Conservation (phyloP, 108 stramenopile genomes). For the Nitzschia putrida region DNA sequence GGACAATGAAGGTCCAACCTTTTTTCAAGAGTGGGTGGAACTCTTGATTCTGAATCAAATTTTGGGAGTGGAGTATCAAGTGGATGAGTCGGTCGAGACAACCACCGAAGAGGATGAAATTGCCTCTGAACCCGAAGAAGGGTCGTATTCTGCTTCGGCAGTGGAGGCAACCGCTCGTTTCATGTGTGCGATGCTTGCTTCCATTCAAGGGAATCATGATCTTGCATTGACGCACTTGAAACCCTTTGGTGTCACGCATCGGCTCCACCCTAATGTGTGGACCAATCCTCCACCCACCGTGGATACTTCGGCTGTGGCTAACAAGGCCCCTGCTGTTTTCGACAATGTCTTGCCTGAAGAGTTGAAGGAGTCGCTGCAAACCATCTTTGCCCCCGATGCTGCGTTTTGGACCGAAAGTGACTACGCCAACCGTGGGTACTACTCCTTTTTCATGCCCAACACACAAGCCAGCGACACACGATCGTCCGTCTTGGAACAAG, state of each 20-base stretch:
- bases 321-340: slow-evolving; percentile 28
- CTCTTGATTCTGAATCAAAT: slow-evolving; percentile 71
- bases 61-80: slow-evolving; percentile 58
- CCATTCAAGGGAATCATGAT: slow-evolving; percentile 62
- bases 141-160: slow-evolving; percentile 49
- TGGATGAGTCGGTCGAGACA: slow-evolving; percentile 38
- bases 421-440: slow-evolving; percentile 76
- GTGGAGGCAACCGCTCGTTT: slow-evolving; percentile 79
- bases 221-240: slow-evolving; percentile 51
- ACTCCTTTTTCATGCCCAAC: slow-evolving; percentile 72
- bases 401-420: slow-evolving; percentile 75
- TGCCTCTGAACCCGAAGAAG: slow-evolving; percentile 22
- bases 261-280: slow-evolving; percentile 87
- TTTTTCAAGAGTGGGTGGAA: slow-evolving; percentile 78
- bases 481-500: slow-evolving; percentile 65
- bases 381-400: slow-evolving; percentile 67
- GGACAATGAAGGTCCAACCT: slow-evolving; percentile 17
- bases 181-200: slow-evolving; percentile 75
- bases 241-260: slow-evolving; percentile 72
- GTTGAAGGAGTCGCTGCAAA: slow-evolving; percentile 58
- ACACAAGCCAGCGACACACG: slow-evolving; percentile 15
- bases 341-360: slow-evolving; percentile 52
- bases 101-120: slow-evolving; percentile 28
- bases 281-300: slow-evolving; percentile 20
- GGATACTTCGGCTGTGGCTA: neutral